A percentile compares a stretch with the other conserved stretches of the same genome.
These are phyloP conservation scores for Fusarium cicatricum DNA, from an alignment of 2,329 filamentous ascomycete genomes.

Conservation along the genomic window DNA sequence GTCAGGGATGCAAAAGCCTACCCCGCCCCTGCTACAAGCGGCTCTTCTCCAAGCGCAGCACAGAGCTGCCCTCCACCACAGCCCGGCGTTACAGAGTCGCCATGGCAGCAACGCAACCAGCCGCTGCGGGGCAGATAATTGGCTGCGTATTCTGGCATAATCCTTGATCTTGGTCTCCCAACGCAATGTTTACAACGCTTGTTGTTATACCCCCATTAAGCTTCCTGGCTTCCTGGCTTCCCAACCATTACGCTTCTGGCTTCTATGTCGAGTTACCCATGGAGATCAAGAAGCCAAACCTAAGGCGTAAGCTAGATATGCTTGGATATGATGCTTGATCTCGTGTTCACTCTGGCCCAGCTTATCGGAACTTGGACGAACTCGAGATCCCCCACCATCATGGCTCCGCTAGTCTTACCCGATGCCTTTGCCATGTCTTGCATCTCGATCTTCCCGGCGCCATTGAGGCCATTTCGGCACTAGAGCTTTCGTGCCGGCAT, in stretches of 20 bases:
- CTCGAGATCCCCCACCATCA: constrained; percentile 28
- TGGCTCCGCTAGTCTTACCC: constrained; percentile 30
- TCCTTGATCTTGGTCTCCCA: constrained; percentile 32
- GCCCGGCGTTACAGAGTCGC: constrained; percentile 40
- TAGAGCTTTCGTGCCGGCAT: constrained; percentile 30
- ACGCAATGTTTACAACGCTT: constrained; percentile 36
- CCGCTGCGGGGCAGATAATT: constrained; percentile 33
- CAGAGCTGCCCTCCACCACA: constrained; percentile 24
- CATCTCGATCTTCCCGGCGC: constrained; percentile 44
- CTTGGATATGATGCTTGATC: constrained; percentile 2
- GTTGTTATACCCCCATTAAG: constrained; percentile 35
- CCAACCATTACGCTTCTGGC: constrained; percentile 33
- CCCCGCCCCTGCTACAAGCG: constrained; percentile 39
- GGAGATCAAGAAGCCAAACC: constrained; percentile 19
- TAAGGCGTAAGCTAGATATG: background rate
- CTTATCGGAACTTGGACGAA: constrained; percentile 4
- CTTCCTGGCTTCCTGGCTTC: constrained; percentile 21
- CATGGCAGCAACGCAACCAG: constrained; percentile 44
- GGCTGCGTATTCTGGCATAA: constrained; percentile 38
- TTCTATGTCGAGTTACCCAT: constrained; percentile 29
- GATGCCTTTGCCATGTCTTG: constrained; percentile 38
- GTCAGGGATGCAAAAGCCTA: constrained; percentile 29
- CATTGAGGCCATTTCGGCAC: constrained; percentile 39
- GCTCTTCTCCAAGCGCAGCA: constrained; percentile 32
- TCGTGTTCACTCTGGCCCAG: constrained; percentile 4